These are phyloP conservation scores for Lobosporangium transversale DNA, from an alignment of 192 early-diverging fungal genomes.

Conservation along the genomic window DNA sequence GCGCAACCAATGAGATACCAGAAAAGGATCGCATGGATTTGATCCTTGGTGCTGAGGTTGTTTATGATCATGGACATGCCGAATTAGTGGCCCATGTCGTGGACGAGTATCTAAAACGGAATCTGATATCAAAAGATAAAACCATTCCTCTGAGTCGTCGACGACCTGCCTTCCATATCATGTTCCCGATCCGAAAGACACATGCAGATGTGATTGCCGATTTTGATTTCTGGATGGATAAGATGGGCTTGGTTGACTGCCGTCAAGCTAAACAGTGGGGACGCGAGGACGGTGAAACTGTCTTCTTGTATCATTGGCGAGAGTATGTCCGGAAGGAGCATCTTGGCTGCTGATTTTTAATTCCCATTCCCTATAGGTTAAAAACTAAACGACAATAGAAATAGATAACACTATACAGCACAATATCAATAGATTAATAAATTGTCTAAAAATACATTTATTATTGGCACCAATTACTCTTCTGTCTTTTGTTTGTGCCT, in stretches of 20 bases:
- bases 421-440: no score
- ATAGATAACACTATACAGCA: no score
- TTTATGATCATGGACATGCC: slow-evolving; percentile 66
- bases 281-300: slow-evolving; percentile 49
- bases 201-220: slow-evolving; percentile 58
- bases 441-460: slow-evolving; percentile 3
- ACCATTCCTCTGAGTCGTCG: slow-evolving; percentile 3
- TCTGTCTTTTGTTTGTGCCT: slow-evolving; percentile 2
- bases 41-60: slow-evolving; percentile 59
- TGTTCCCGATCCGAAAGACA: slow-evolving; percentile 60
- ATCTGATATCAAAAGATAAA: slow-evolving; percentile 5
- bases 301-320: slow-evolving; percentile 50
- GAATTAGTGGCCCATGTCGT: slow-evolving; percentile 59
- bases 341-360: background rate
- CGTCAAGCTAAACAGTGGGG: slow-evolving; percentile 40
- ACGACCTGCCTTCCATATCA: slow-evolving; percentile 58
- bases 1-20: slow-evolving; percentile 13
- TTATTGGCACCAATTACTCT: background rate
- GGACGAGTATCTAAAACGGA: slow-evolving; percentile 52
- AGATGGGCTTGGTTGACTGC: slow-evolving; percentile 51
- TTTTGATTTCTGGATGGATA: slow-evolving; percentile 60
- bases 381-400: no score
- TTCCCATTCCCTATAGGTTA: background rate
- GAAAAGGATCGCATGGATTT: slow-evolving; percentile 44
- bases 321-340: slow-evolving; percentile 49